These are phyloP conservation scores for Tillandsia leiboldiana DNA, from an alignment of 176 grass and related monocot genomes.

Conservation along the genomic window DNA sequence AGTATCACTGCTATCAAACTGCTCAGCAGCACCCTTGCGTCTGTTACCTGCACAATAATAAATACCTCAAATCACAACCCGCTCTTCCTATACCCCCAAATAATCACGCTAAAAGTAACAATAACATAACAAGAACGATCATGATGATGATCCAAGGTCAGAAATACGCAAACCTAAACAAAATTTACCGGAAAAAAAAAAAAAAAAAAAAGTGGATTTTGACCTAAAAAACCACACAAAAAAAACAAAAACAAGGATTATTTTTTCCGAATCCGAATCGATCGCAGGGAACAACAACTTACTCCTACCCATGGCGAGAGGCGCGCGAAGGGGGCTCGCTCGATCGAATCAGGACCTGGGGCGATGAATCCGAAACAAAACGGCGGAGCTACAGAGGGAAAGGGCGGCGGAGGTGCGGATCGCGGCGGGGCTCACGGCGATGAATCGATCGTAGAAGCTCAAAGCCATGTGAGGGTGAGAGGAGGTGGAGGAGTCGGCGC, in stretches of 20 bases:
- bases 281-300: background rate
- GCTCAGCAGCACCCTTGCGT: conserved; percentile 39
- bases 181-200: too few species aligned
- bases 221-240: background rate
- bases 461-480: conserved; percentile 30
- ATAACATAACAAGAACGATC: too few species aligned
- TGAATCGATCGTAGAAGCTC: conserved; percentile 22
- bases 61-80: background rate
- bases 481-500: background rate
- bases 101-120: too few species aligned
- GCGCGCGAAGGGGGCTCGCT: background rate
- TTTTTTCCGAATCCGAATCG: background rate
- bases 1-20: conserved; percentile 79
- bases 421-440: background rate
- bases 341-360: background rate
- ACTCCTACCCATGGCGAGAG: conserved; percentile 18
- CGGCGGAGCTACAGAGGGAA: conserved; percentile 9
- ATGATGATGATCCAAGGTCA: too few species aligned
- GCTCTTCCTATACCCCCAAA: background rate
- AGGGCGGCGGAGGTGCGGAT: background rate
- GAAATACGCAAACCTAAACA: too few species aligned
- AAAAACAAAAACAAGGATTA: background rate
- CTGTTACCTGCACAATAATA: conserved; percentile 11
- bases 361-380: conserved; percentile 16
- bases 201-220: too few species aligned